Percentiles rank a stretch among this genome's conserved stretches.
phyloP scores from a whole-genome alignment of 495 filamentous ascomycete genomes.

The Aspergillus sparsus region DNA sequence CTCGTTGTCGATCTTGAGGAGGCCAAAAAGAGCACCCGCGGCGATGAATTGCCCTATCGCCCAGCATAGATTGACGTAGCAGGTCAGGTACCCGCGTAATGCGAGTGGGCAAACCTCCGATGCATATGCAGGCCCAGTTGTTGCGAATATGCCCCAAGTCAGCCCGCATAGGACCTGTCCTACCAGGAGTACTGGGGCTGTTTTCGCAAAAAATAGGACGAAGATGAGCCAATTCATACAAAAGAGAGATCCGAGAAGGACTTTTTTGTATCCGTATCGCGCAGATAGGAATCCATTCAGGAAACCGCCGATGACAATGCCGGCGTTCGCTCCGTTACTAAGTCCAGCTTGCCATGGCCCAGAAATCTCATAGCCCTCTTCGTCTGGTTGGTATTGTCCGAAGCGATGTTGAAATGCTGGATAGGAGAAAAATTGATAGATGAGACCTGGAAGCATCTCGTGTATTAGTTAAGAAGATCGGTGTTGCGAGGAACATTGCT shows the following conservation, averaged over 20 bases:
- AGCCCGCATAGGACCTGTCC: constrained; percentile 10
- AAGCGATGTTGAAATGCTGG: constrained; percentile 41
- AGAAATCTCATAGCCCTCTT: constrained; percentile 33
- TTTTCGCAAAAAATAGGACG: constrained; percentile 20
- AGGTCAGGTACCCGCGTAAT: constrained; percentile 57
- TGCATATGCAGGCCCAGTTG: background rate
- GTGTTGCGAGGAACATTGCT: background rate
- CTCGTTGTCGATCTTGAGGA: constrained; percentile 35
- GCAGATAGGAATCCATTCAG: constrained; percentile 50
- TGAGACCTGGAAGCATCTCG: constrained; percentile 26
- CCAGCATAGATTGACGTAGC: constrained; percentile 67
- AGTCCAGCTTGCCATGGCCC: constrained; percentile 40
- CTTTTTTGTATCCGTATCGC: constrained; percentile 46
- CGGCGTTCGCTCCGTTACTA: constrained; percentile 38
- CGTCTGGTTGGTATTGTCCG: constrained; percentile 30
- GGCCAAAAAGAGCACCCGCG: constrained; percentile 55
- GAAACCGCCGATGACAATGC: constrained; percentile 37
- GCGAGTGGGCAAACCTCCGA: constrained; percentile 61
- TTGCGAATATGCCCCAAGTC: constrained; percentile 6
- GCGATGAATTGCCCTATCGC: constrained; percentile 64
- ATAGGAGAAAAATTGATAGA: constrained; percentile 44
- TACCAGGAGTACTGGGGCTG: constrained; percentile 8
- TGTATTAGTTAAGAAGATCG: too few relatives aligned
- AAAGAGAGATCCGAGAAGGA: constrained; percentile 44
- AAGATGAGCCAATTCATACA: constrained; percentile 53